Percentiles rank a stretch among this genome's conserved stretches.
phyloP scores from a whole-genome alignment of 805 yeast genomes.

The Saccharomycopsis selenospora region DNA sequence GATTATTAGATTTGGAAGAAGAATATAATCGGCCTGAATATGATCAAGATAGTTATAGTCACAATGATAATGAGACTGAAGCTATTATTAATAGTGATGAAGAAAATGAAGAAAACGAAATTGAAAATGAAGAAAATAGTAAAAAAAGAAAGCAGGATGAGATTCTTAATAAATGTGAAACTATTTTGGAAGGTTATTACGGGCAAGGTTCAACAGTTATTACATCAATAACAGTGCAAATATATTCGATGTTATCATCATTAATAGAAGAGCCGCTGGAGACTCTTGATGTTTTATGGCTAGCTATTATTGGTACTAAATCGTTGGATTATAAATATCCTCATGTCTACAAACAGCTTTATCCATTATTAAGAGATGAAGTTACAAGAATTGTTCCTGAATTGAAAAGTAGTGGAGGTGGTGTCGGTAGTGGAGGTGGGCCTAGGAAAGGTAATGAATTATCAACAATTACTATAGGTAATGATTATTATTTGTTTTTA shows the following conservation, averaged over 20 bases:
- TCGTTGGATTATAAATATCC: slow-evolving; percentile 71
- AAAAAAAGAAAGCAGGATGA: slow-evolving; percentile 37
- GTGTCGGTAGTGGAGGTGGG: slow-evolving; percentile 25
- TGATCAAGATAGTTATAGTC: slow-evolving; percentile 33
- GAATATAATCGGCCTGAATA: slow-evolving; percentile 29
- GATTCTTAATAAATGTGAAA: slow-evolving; percentile 40
- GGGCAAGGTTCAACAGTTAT: slow-evolving; percentile 72
- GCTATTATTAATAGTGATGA: slow-evolving; percentile 26
- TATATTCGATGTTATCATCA: slow-evolving; percentile 70
- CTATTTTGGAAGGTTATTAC: slow-evolving; percentile 65
- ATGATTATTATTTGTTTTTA: slow-evolving; percentile 79
- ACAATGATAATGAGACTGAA: slow-evolving; percentile 24
- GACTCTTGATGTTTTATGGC: slow-evolving; percentile 64
- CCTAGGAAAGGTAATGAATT: slow-evolving; percentile 26
- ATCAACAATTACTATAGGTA: slow-evolving; percentile 50
- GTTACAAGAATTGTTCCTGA: slow-evolving; percentile 58
- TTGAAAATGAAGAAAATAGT: slow-evolving; percentile 25
- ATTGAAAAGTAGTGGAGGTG: slow-evolving; percentile 18
- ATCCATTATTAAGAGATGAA: slow-evolving; percentile 75
- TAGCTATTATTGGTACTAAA: slow-evolving; percentile 80
- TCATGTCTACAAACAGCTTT: slow-evolving; percentile 60
- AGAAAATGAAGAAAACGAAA: slow-evolving; percentile 26
- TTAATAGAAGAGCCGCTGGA: slow-evolving; percentile 72
- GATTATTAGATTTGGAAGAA: slow-evolving; percentile 36
- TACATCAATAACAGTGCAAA: slow-evolving; percentile 68